Evolutionary conservation across 345 rosid species (phyloP).

Genomic region (Citrus maxima): DNA sequence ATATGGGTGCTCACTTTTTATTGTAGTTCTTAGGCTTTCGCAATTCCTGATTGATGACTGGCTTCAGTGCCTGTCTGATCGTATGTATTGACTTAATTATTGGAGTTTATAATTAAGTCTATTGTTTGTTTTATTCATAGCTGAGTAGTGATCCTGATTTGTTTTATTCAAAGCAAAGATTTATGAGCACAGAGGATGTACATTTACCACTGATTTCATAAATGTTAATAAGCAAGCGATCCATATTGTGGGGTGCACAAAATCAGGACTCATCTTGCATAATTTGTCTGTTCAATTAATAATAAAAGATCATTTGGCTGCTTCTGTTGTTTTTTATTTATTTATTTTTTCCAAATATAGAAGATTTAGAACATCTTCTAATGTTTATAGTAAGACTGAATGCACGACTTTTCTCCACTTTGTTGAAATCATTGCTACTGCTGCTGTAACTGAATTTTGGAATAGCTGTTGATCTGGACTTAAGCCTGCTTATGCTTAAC

Average conservation of each 20-base stretch:
- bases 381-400: not conserved
- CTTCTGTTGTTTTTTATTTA: not conserved
- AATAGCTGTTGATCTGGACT: not conserved
- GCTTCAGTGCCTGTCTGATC: not conserved
- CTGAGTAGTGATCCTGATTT: not conserved
- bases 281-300: not conserved
- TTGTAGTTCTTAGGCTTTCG: not conserved
- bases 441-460: not conserved
- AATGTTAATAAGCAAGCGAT: not conserved
- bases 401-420: not conserved
- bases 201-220: not conserved
- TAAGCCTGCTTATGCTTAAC: not conserved
- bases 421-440: not conserved
- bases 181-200: not conserved
- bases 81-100: not conserved
- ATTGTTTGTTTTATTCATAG: not conserved
- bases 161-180: not conserved
- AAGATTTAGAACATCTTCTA: not conserved
- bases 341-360: not conserved
- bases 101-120: not conserved
- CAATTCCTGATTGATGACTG: not conserved
- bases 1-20: not conserved
- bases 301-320: not conserved
- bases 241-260: not conserved
- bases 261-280: not conserved